Evolutionary conservation across 129 eudicot genomes (phyloP).

Genomic region (Helianthus tuberosus): DNA sequence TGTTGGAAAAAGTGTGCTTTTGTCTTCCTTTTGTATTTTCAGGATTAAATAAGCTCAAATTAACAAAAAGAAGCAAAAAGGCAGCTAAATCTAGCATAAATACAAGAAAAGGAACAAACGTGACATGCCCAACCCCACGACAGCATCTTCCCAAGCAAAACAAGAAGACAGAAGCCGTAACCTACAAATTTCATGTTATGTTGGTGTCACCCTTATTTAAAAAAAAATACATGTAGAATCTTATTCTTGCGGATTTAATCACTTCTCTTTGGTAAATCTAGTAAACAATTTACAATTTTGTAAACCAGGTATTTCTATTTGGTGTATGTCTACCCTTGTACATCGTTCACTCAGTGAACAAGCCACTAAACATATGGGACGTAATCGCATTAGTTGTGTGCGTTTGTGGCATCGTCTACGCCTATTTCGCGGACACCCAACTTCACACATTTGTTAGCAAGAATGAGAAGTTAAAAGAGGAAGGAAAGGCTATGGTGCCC

Average conservation of each 20-base stretch:
- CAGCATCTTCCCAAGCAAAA: too few relatives aligned
- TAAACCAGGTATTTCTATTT: conserved; percentile 64
- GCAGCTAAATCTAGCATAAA: too few relatives aligned
- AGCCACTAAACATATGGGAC: conserved; percentile 66
- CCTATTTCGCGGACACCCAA: conserved; percentile 86
- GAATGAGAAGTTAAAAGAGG: conserved; percentile 58
- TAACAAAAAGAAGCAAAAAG: too few relatives aligned
- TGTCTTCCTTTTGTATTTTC: too few relatives aligned
- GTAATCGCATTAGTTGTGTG: conserved; percentile 49
- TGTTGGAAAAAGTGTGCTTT: too few relatives aligned
- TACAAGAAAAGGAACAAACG: too few relatives aligned
- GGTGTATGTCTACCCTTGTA: conserved; percentile 78
- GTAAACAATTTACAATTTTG: neutral
- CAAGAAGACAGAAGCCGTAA: too few relatives aligned
- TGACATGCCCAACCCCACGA: too few relatives aligned
- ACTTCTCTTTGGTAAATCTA: neutral
- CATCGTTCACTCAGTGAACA: conserved; percentile 54
- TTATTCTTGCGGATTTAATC: neutral
- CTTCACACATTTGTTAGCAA: conserved; percentile 60
- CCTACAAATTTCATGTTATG: too few relatives aligned
- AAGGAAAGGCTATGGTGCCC: conserved; percentile 53
- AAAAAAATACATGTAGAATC: too few relatives aligned
- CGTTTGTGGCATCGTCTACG: conserved; percentile 58
- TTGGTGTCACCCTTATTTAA: too few relatives aligned
- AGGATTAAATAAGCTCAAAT: too few relatives aligned